Conservation (phyloP, 2,329 filamentous ascomycete species). For the Camillea tinctor region DNA sequence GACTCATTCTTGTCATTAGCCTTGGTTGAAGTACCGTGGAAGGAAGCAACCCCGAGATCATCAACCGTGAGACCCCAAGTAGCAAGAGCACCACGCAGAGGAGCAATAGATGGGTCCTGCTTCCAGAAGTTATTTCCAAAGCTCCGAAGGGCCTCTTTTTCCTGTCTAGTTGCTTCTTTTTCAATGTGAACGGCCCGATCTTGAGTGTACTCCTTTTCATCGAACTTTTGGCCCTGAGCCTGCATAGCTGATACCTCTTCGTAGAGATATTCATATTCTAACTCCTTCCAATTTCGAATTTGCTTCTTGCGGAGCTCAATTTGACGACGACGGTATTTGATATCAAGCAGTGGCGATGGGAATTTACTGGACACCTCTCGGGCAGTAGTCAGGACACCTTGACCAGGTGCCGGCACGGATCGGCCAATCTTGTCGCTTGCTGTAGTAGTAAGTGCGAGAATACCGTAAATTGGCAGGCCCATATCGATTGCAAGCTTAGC, state of each 20-base stretch:
- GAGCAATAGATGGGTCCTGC: constrained; percentile 87
- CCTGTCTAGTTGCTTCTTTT: constrained; percentile 82
- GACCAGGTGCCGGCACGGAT: constrained; percentile 91
- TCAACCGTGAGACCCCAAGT: constrained; percentile 98
- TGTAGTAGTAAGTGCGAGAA: constrained; percentile 89
- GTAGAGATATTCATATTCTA: constrained; percentile 87
- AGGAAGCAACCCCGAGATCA: constrained; percentile 90
- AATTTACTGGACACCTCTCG: constrained; percentile 89
- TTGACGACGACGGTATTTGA: constrained; percentile 95
- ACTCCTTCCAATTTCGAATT: constrained; percentile 96
- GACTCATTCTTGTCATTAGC: constrained; percentile 99
- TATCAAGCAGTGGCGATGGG: constrained; percentile 92
- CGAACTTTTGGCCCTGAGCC: constrained; percentile 70
- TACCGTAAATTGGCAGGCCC: constrained; percentile 96
- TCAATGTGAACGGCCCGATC: constrained; percentile 86
- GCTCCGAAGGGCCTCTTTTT: constrained; percentile 88
- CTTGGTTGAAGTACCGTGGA: constrained; percentile 98
- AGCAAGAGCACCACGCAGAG: constrained; percentile 90
- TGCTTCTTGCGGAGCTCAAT: constrained; percentile 91
- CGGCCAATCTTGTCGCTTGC: constrained; percentile 99
- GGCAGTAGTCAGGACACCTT: constrained; percentile 94
- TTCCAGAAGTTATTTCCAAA: constrained; percentile 99
- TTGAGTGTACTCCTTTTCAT: constrained; percentile 80
- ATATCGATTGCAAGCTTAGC: constrained; percentile 94
- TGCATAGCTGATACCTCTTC: constrained; percentile 93